Conservation (phyloP, 2,329 filamentous ascomycete genomes). For the Monosporascus sp. region DNA sequence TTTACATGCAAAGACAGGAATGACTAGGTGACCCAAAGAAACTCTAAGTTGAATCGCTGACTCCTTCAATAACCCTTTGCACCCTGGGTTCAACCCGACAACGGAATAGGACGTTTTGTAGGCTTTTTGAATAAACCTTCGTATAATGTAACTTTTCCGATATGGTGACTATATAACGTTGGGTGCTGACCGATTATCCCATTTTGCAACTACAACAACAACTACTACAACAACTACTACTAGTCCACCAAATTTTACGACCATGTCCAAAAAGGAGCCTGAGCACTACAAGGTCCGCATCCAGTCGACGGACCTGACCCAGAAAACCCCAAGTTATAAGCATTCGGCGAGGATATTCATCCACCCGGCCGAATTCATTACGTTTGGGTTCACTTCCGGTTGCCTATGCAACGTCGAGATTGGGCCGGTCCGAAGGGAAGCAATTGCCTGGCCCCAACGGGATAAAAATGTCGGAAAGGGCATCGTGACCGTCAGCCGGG, state of each 20-base stretch:
- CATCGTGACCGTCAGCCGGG: slow-evolving; percentile 66
- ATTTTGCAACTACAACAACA: no score
- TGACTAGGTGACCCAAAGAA: no score
- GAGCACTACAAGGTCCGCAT: slow-evolving; percentile 23
- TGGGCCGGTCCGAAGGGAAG: slow-evolving; percentile 33
- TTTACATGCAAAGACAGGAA: no score
- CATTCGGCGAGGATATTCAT: slow-evolving; percentile 29
- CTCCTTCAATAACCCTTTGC: no score
- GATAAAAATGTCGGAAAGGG: slow-evolving; percentile 61
- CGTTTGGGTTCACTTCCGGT: slow-evolving; percentile 23
- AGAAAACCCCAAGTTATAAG: slow-evolving; percentile 27
- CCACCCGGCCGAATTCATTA: slow-evolving; percentile 22
- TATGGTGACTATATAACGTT: no score
- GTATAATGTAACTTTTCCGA: no score
- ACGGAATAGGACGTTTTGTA: no score
- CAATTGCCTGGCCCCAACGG: slow-evolving; percentile 44
- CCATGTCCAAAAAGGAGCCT: slow-evolving; percentile 6
- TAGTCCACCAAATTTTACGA: neutral
- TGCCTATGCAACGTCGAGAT: slow-evolving; percentile 35
- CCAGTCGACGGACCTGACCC: slow-evolving; percentile 24
- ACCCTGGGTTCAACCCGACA: no score
- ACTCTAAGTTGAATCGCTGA: no score
- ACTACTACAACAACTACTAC: no score
- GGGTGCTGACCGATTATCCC: no score
- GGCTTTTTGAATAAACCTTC: no score